These are phyloP conservation scores for Komagataella kurtzmanii DNA, from an alignment of 805 yeast species.

Conservation along the genomic window DNA sequence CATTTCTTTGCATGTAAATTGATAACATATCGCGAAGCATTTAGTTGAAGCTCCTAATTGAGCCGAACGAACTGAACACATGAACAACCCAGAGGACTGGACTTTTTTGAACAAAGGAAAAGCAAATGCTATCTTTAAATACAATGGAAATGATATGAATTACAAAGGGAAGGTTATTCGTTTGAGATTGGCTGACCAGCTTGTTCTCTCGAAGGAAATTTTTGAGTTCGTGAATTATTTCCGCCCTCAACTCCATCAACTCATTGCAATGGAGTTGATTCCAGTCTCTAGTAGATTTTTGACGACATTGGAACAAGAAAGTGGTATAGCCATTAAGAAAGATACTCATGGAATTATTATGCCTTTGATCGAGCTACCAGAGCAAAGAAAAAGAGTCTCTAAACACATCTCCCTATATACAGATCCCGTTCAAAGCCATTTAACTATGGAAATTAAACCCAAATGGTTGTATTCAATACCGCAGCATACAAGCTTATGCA, in stretches of 20 bases:
- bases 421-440: background rate
- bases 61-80: background rate
- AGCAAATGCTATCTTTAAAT: constrained; percentile 33
- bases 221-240: constrained; percentile 22
- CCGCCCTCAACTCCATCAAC: constrained; percentile 3
- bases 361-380: constrained; percentile 6
- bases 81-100: constrained; percentile 21
- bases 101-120: constrained; percentile 28
- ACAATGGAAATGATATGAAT: constrained; percentile 20
- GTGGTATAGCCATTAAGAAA: constrained; percentile 1
- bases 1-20: background rate
- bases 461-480: constrained; percentile 34
- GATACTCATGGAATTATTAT: constrained; percentile 14
- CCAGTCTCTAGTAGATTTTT: background rate
- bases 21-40: background rate
- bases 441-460: constrained; percentile 32
- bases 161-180: constrained; percentile 25
- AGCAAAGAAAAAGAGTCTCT: constrained; percentile 6
- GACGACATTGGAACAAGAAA: background rate
- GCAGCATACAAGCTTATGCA: constrained; percentile 18
- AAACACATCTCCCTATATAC: constrained; percentile 14
- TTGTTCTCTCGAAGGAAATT: constrained; percentile 25
- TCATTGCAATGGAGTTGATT: constrained; percentile 8
- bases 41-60: background rate
- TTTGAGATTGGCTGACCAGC: constrained; percentile 17